Percentiles rank a stretch among this genome's conserved stretches.
phyloP scores from a whole-genome alignment of 306 rosid genomes.

The Myrica gale region DNA sequence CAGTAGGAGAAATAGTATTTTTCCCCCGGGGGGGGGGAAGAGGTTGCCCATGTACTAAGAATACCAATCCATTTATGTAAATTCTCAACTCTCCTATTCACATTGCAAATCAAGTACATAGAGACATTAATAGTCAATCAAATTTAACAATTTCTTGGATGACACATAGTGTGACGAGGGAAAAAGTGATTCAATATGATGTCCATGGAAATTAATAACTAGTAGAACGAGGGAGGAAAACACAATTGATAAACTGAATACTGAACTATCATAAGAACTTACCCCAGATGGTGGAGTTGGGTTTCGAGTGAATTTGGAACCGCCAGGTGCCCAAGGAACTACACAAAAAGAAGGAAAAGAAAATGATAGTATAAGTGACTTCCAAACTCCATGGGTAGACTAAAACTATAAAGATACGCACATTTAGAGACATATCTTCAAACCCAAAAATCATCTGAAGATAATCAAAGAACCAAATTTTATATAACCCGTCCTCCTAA shows the following conservation, averaged over 20 bases:
- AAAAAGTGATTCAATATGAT: slow-evolving; percentile 2
- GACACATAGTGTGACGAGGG: not conserved
- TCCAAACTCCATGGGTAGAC: not conserved
- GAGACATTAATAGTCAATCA: too few species aligned
- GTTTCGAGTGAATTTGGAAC: slow-evolving; percentile 88
- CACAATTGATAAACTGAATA: not conserved
- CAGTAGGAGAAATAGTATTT: not conserved
- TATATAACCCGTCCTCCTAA: not conserved
- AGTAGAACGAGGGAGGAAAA: slow-evolving; percentile 1
- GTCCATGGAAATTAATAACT: not conserved
- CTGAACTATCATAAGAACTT: slow-evolving; percentile 27
- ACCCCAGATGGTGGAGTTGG: slow-evolving; percentile 95
- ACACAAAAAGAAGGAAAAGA: slow-evolving; percentile 22
- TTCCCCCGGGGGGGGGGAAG: not conserved
- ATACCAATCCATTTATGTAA: not conserved
- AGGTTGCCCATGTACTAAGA: too few species aligned
- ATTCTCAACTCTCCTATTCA: not conserved
- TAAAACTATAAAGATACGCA: not conserved
- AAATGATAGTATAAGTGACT: not conserved
- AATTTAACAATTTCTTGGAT: not conserved
- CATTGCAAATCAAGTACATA: not conserved
- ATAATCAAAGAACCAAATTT: not conserved
- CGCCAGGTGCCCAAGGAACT: slow-evolving; percentile 99
- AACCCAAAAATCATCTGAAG: not conserved
- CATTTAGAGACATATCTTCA: not conserved